phyloP scores from a whole-genome alignment of 2,329 filamentous ascomycete genomes.

The Juglanconis oblonga region DNA sequence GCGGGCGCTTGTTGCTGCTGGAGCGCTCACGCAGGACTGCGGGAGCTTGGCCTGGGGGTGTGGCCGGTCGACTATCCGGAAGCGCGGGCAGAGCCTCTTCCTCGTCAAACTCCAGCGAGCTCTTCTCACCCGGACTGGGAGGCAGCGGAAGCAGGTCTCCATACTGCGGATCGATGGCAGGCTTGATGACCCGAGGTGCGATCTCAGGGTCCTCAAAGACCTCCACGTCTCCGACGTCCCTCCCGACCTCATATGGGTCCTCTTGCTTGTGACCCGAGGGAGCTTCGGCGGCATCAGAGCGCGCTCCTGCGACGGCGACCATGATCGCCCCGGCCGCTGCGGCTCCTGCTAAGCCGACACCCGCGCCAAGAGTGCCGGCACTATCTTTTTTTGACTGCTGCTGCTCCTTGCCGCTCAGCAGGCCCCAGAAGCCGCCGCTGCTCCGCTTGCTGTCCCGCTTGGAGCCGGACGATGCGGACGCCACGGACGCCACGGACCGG shows the following conservation, averaged over 20 bases:
- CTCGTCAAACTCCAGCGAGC: conserved; percentile 27
- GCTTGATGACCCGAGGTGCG: conserved; percentile 55
- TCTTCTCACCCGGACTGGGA: conserved; percentile 54
- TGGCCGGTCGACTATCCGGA: conserved; percentile 59
- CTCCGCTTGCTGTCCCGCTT: conserved; percentile 31
- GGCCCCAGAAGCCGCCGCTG: conserved; percentile 45
- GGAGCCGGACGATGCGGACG: conserved; percentile 37
- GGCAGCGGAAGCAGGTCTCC: conserved; percentile 63
- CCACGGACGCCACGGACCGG: conserved; percentile 42
- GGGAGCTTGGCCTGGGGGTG: conserved; percentile 47
- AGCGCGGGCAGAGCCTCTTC: conserved; percentile 47
- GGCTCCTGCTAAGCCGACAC: conserved; percentile 61
- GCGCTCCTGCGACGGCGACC: conserved; percentile 36
- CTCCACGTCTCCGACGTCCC: conserved; percentile 28
- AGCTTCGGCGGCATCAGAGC: conserved; percentile 45
- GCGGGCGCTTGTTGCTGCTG: conserved; percentile 14
- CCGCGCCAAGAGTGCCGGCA: conserved; percentile 67
- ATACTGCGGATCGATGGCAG: conserved; percentile 64
- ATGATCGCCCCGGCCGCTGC: conserved; percentile 30
- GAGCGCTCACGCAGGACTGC: conserved; percentile 36
- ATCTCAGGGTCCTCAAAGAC: conserved; percentile 49
- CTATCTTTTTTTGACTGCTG: conserved; percentile 53
- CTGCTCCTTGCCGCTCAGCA: conserved; percentile 41
- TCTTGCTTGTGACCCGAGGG: conserved; percentile 30
- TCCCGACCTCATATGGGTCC: conserved; percentile 13